A percentile compares a stretch with the other conserved stretches of the same genome.
phyloP scores from a whole-genome alignment of 2,329 filamentous ascomycete species.

The Metarhizium rileyi region DNA sequence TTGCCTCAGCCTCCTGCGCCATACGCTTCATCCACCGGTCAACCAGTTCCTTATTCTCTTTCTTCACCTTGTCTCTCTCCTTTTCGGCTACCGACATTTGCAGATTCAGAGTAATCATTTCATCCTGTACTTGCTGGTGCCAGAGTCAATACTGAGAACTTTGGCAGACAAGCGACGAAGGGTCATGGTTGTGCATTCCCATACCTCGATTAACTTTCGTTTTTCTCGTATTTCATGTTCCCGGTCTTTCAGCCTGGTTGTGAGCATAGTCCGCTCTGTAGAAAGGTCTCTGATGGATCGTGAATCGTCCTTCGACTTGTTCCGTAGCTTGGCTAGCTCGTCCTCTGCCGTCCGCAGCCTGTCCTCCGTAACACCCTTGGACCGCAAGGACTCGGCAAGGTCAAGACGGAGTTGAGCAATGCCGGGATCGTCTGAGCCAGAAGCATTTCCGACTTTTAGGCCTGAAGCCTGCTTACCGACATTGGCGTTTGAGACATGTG shows the following conservation, averaged over 20 bases:
- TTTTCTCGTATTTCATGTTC: constrained; percentile 82
- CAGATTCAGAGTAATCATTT: constrained; percentile 78
- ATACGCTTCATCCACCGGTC: constrained; percentile 87
- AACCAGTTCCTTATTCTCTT: constrained; percentile 82
- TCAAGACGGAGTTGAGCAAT: constrained; percentile 53
- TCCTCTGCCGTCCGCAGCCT: constrained; percentile 52
- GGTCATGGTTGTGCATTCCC: not conserved
- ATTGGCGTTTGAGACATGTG: constrained; percentile 16
- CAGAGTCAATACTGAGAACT: not conserved
- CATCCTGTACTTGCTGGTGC: constrained; percentile 71
- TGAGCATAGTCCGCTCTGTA: constrained; percentile 50
- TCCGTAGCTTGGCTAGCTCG: constrained; percentile 55
- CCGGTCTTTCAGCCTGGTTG: constrained; percentile 62
- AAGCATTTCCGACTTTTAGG: constrained; percentile 7
- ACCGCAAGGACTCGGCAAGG: constrained; percentile 66
- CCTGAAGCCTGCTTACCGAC: constrained; percentile 3
- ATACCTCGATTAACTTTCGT: constrained; percentile 67
- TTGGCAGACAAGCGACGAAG: not conserved
- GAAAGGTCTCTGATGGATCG: constrained; percentile 53
- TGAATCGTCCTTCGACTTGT: constrained; percentile 48
- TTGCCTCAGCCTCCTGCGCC: constrained; percentile 74
- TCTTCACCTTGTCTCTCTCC: constrained; percentile 58
- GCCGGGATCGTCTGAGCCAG: constrained; percentile 20
- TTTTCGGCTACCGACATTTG: constrained; percentile 82
- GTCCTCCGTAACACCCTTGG: constrained; percentile 57